Evolutionary conservation across 1,139 yeast genomes (phyloP), one percentile per base, ranked within the genome.

Genomic region (Meyerozyma smithsonii): DNA sequence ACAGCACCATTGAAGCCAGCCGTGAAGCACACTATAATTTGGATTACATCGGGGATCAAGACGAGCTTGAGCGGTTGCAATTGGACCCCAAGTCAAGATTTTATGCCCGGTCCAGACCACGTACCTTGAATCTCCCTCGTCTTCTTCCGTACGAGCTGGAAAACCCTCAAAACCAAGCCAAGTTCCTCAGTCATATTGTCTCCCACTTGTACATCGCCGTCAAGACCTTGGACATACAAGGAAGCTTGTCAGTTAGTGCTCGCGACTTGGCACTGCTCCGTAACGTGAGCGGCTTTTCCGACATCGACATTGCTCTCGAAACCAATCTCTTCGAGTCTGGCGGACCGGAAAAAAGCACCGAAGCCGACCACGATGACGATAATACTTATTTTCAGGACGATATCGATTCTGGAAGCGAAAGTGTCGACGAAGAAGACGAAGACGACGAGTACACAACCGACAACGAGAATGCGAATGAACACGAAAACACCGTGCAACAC

Each of bases 121-220:
- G 90, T 42, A 77, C 81, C 12, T 69, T 84, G 42, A 72, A 80
- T 40, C 69, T 86, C 45, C 79, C 79, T 17, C 65, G 60, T n/a
- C 54, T 80, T 39, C 69, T 92, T 32, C 98, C 98, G 0, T 92
- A 92, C 58, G 65, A 69, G 34, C 76, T 84, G 1, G 97, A 89
- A 58, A 57, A 77, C 2, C 80, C 81, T 8, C 66, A 66, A 35
- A 95, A 86, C 45, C 85, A 81, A 44, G 84, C 88, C 14, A 76
- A 74, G 42, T 90, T 88, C 52, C 67, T 92, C 39, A 74, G 88
- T 40, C 95, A 84, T 54, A 85, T 92, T 25, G 73, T 89, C 25
- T 75, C 84, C 3, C 89, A 88, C 59, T 62, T 92, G 19, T 87
- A 87, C 58, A 77, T 87, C 43, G 88, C 96, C 10, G 75, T 88